Evolutionary conservation across 2,329 filamentous ascomycete species (phyloP).

Genomic region (Claviceps digitariae): DNA sequence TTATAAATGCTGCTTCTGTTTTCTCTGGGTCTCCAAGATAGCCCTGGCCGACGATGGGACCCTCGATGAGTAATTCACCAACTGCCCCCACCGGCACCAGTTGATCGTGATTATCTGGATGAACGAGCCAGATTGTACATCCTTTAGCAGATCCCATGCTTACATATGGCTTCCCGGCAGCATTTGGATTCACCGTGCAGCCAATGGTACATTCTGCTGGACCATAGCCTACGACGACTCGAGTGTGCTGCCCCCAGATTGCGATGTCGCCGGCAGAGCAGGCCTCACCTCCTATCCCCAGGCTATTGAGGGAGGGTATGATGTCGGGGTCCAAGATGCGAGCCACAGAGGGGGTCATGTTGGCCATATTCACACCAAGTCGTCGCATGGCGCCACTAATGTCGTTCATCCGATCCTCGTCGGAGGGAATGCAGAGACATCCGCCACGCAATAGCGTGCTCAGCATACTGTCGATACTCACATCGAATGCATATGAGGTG

Average conservation of each 20-base stretch:
- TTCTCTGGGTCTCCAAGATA: slow-evolving; percentile 35
- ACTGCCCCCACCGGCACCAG: slow-evolving; percentile 18
- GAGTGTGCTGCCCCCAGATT: not conserved
- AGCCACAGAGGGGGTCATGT: slow-evolving; percentile 25
- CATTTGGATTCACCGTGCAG: not conserved
- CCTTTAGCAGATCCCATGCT: slow-evolving; percentile 2
- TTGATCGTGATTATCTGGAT: not conserved
- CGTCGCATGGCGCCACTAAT: slow-evolving; percentile 26
- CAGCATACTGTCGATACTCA: slow-evolving; percentile 3
- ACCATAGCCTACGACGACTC: slow-evolving; percentile 1
- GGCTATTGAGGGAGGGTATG: not conserved
- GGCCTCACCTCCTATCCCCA: slow-evolving; percentile 1
- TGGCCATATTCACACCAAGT: slow-evolving; percentile 27
- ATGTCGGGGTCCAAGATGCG: not conserved
- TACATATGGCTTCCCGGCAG: not conserved
- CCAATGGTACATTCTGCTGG: not conserved
- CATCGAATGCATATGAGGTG: slow-evolving; percentile 7
- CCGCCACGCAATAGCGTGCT: slow-evolving; percentile 3
- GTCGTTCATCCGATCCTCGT: slow-evolving; percentile 32
- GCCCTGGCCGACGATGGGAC: slow-evolving; percentile 31
- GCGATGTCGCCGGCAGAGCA: slow-evolving; percentile 2
- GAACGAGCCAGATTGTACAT: slow-evolving; percentile 2
- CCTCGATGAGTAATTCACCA: slow-evolving; percentile 26
- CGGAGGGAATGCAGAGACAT: slow-evolving; percentile 8
- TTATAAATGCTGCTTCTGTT: slow-evolving; percentile 30